Conservation (phyloP, 2,329 filamentous ascomycete genomes). For the Endoconidiophora polonica region DNA sequence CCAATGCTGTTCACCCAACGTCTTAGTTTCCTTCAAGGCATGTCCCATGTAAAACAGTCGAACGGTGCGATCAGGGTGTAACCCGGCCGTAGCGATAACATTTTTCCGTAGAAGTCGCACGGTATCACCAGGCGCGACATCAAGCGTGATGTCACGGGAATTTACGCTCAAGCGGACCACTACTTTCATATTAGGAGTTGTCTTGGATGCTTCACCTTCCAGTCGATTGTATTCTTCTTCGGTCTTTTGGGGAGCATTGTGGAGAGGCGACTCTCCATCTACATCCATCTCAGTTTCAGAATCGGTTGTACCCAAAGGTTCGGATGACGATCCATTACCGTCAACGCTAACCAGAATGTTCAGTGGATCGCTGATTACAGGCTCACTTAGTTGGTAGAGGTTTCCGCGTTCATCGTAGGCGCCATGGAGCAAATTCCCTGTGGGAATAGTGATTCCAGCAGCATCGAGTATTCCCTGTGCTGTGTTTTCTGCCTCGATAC, state of each 20-base stretch:
- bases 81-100: conserved; percentile 42
- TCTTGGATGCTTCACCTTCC: too few species aligned
- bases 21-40: conserved; percentile 51
- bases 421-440: conserved; percentile 53
- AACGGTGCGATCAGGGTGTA: conserved; percentile 41
- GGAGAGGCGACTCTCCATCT: too few species aligned
- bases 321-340: too few species aligned
- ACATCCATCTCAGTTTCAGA: too few species aligned
- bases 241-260: too few species aligned
- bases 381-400: conserved; percentile 51
- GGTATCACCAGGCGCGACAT: conserved; percentile 41
- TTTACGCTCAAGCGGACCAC: conserved; percentile 49
- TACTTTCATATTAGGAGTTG: neutral
- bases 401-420: conserved; percentile 56
- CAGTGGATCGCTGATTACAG: conserved; percentile 50
- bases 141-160: conserved; percentile 44
- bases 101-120: conserved; percentile 49
- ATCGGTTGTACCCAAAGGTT: too few species aligned
- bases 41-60: conserved; percentile 68
- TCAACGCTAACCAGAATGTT: conserved; percentile 22
- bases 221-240: too few species aligned
- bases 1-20: conserved; percentile 58
- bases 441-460: conserved; percentile 57
- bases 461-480: conserved; percentile 72
- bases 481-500: conserved; percentile 34